These are phyloP conservation scores for Limtongia smithiae DNA, from an alignment of 805 yeast genomes.

Conservation along the genomic window DNA sequence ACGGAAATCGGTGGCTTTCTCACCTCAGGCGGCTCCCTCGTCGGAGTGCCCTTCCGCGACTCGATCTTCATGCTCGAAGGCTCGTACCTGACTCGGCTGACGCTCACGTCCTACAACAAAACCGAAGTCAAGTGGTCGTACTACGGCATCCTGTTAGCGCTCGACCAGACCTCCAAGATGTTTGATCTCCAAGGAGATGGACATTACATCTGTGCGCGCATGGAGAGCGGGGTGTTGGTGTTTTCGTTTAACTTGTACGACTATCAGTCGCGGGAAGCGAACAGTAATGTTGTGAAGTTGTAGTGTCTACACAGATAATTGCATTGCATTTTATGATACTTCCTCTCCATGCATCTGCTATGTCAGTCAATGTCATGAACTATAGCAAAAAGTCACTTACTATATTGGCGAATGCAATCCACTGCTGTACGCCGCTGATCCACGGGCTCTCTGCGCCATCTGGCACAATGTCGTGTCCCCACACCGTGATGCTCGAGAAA, in stretches of 20 bases:
- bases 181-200: slow-evolving; percentile 29
- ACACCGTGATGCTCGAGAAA: slow-evolving; percentile 13
- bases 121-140: slow-evolving; percentile 25
- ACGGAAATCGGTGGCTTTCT: slow-evolving; percentile 21
- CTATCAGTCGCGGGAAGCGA: slow-evolving; percentile 15
- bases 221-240: slow-evolving; percentile 26
- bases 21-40: slow-evolving; percentile 26
- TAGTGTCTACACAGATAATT: neutral
- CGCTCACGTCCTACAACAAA: slow-evolving; percentile 18
- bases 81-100: slow-evolving; percentile 25
- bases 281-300: slow-evolving; percentile 5
- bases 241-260: slow-evolving; percentile 27
- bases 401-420: slow-evolving; percentile 19
- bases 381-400: too few relatives aligned
- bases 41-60: slow-evolving; percentile 29
- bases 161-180: slow-evolving; percentile 27
- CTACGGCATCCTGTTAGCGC: slow-evolving; percentile 25
- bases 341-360: too few relatives aligned
- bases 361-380: too few relatives aligned
- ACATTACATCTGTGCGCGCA: slow-evolving; percentile 27
- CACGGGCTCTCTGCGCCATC: slow-evolving; percentile 9
- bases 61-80: slow-evolving; percentile 29
- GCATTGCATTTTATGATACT: too few relatives aligned
- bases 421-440: slow-evolving; percentile 16
- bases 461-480: slow-evolving; percentile 25